These are phyloP conservation scores for Mucor mucedo DNA, from an alignment of 371 early-diverging fungal species.

Conservation along the genomic window DNA sequence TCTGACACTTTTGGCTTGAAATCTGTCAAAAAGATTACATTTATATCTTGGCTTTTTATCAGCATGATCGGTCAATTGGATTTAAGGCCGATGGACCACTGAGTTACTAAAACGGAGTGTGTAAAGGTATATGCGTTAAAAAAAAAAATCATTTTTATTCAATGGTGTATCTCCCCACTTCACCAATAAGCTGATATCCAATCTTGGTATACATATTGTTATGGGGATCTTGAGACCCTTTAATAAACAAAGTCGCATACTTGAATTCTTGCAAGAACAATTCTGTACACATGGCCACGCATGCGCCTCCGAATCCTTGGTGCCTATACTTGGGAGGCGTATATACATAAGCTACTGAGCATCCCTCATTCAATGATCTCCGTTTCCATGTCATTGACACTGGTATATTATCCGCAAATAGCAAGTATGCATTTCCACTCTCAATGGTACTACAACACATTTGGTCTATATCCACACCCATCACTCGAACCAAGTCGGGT, in stretches of 20 bases:
- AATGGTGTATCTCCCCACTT: constrained; percentile 3
- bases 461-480: neutral
- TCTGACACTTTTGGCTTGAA: neutral
- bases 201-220: constrained; percentile 19
- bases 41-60: neutral
- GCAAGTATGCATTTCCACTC: neutral
- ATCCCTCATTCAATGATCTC: constrained; percentile 17
- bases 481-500: neutral
- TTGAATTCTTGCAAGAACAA: constrained; percentile 10
- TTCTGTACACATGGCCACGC: constrained; percentile 18
- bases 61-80: constrained; percentile 5
- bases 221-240: neutral
- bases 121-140: neutral
- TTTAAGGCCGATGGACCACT: constrained; percentile 3
- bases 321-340: constrained; percentile 10
- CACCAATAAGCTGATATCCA: constrained; percentile 10
- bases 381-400: constrained; percentile 28
- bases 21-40: neutral
- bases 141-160: neutral
- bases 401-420: constrained; percentile 5
- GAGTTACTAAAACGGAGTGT: neutral
- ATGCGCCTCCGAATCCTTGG: constrained; percentile 15
- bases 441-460: neutral
- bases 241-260: constrained; percentile 22
- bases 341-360: constrained; percentile 23